These are phyloP conservation scores for Malus asiatica DNA, from an alignment of 306 rosid species.

Conservation along the genomic window DNA sequence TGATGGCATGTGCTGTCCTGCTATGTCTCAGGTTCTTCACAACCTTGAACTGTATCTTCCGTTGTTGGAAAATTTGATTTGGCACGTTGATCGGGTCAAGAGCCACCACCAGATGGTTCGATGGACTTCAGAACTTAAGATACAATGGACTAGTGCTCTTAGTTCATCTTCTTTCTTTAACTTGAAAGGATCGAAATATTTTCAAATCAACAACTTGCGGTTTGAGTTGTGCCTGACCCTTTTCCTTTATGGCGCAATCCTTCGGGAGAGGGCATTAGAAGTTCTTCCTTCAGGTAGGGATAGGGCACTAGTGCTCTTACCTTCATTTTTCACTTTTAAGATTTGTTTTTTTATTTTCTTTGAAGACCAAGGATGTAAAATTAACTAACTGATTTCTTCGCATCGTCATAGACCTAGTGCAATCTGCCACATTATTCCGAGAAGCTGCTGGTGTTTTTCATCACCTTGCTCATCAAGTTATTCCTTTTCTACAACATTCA, in stretches of 20 bases:
- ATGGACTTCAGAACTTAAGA: constrained; percentile 42
- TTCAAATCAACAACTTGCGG: constrained; percentile 44
- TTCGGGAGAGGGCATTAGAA: constrained; percentile 62
- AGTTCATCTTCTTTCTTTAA: constrained; percentile 47
- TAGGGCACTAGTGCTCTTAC: constrained; percentile 5
- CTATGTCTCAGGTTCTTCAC: constrained; percentile 49
- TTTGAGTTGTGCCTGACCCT: constrained; percentile 65
- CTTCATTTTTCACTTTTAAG: background rate
- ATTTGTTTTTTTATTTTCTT: background rate
- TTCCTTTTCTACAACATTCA: constrained; percentile 32
- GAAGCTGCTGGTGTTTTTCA: constrained; percentile 79
- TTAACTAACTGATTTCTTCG: constrained; percentile 20
- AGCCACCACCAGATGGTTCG: constrained; percentile 17
- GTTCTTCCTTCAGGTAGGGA: constrained; percentile 47
- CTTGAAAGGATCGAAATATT: constrained; percentile 44
- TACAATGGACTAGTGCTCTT: constrained; percentile 62
- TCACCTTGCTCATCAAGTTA: constrained; percentile 50
- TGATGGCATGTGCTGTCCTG: background rate
- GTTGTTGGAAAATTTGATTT: constrained; percentile 51
- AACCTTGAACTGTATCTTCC: constrained; percentile 64
- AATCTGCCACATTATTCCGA: constrained; percentile 52
- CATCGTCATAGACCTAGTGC: constrained; percentile 50
- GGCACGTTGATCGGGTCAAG: constrained; percentile 21
- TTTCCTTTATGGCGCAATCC: constrained; percentile 59
- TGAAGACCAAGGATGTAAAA: background rate